Base-by-base conservation (phyloP, 257 asterid genomes). In the Rauvolfia tetraphylla region DNA sequence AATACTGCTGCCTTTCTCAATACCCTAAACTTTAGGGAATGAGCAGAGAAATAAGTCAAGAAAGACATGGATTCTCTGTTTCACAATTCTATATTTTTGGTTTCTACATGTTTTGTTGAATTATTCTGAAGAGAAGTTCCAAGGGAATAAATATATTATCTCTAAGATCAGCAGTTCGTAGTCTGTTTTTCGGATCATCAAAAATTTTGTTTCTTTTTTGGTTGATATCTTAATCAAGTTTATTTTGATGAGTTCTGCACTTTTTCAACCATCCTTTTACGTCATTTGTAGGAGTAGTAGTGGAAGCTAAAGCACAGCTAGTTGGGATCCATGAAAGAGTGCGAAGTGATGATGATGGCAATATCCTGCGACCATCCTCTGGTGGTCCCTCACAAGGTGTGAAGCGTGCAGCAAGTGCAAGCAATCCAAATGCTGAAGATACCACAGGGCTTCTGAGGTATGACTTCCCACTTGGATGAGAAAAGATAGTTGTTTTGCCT, bases 301-400 rank as follows among this genome's bases (percentile, higher is more conserved):
- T 93, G 80, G 95, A 93, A 83, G 87, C 98, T 44, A 95, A 91
- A 82, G 81, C 99, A 68, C 98, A 88, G 67, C 80, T 95, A 79
- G 88, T 87, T 14, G 99, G 99, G 58, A 84, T 89, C 78, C 96
- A 91, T 33, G 98, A 93, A 90, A 90, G 99, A 85, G 99, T 95
- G 80, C 87, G 98, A 84, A 95, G 96, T 1, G 99, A 93, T 77
- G 81, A 87, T 36, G 96, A 72, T 56, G 85, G 86, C 81, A 84
- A 73, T n/a, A 69, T 63, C 85, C 68, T 77, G 75, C 84, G 84
- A 76, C 48, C 88, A 42, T 77, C 76, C 70, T 75, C 87, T 78
- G 27, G 68, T 33, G 85, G 72, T 42, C 61, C 78, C 48, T 76
- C 88, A 36, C 89, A 87, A 79, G 91, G 90, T 27, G 90, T 83